These are phyloP conservation scores for Arxiozyma bovina DNA, from an alignment of 1,139 yeast species.

Conservation along the genomic window DNA sequence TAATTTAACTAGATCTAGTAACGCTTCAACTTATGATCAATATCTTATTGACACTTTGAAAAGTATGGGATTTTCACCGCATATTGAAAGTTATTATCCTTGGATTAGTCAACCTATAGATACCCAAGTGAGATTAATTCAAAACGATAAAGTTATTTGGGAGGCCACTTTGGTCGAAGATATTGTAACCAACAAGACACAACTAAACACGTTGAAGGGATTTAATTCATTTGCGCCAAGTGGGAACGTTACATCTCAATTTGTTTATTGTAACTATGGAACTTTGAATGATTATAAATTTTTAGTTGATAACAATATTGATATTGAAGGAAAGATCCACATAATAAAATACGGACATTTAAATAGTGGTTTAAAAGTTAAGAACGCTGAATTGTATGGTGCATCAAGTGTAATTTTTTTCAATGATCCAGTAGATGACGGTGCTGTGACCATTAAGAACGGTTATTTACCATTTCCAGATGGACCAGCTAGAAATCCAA, in stretches of 20 bases:
- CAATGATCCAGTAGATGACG: conserved; percentile 43
- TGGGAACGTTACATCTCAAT: conserved; percentile 48
- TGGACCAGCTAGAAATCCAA: conserved; percentile 41
- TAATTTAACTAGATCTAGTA: conserved; percentile 30
- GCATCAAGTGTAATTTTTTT: conserved; percentile 52
- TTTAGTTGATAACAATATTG: conserved; percentile 35
- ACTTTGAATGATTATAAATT: conserved; percentile 45
- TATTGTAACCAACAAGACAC: conserved; percentile 47
- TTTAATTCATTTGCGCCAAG: conserved; percentile 55
- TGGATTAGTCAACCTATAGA: conserved; percentile 47
- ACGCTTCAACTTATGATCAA: conserved; percentile 35
- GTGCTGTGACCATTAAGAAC: conserved; percentile 33
- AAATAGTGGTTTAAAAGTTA: conserved; percentile 41
- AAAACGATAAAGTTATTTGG: conserved; percentile 36
- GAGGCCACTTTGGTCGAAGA: conserved; percentile 65
- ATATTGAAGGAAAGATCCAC: conserved; percentile 42
- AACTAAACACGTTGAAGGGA: conserved; percentile 36
- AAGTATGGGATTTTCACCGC: conserved; percentile 42
- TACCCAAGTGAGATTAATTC: conserved; percentile 39
- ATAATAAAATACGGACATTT: conserved; percentile 50
- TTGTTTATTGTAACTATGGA: conserved; percentile 62
- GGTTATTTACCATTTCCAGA: conserved; percentile 38
- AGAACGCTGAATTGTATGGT: conserved; percentile 45
- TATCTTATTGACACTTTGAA: conserved; percentile 36
- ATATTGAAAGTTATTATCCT: conserved; percentile 49